phyloP scores from a whole-genome alignment of 2,329 filamentous ascomycete species.

The Colletotrichum sp. region DNA sequence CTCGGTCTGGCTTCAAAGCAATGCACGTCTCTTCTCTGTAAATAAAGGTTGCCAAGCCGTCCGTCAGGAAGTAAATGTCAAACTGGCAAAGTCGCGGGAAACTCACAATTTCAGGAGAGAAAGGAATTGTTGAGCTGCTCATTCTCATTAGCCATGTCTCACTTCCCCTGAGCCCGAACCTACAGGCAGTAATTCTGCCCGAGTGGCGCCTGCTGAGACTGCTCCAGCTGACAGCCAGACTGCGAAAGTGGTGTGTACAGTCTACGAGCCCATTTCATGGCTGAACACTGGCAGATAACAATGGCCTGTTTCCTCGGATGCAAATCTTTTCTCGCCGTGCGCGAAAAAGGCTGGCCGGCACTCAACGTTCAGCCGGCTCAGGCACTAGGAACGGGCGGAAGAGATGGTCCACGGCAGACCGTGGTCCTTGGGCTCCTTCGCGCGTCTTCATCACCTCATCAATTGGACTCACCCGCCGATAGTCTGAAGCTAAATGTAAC shows the following conservation, averaged over 20 bases:
- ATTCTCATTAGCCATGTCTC: background rate
- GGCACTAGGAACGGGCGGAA: background rate
- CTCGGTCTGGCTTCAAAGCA: background rate
- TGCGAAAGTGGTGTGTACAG: background rate
- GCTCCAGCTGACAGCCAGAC: background rate
- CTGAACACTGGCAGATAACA: background rate
- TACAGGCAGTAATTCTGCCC: background rate
- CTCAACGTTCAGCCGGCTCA: background rate
- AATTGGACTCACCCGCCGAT: background rate
- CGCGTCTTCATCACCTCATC: background rate
- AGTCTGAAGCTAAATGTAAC: background rate
- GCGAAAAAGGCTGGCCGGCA: background rate
- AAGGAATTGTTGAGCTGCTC: background rate
- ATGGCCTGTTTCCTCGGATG: background rate
- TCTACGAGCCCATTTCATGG: background rate
- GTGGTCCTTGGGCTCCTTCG: background rate
- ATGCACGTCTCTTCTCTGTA: background rate
- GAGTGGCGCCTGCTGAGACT: background rate
- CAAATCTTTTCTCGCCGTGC: background rate
- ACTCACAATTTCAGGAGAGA: background rate
- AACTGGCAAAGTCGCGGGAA: background rate
- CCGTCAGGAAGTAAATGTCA: fast-evolving
- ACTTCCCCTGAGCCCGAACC: background rate
- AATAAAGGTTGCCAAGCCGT: background rate
- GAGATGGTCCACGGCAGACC: background rate